phyloP scores from a whole-genome alignment of 1,284 basidiomycete genomes.

The Ustanciosporium gigantosporum region DNA sequence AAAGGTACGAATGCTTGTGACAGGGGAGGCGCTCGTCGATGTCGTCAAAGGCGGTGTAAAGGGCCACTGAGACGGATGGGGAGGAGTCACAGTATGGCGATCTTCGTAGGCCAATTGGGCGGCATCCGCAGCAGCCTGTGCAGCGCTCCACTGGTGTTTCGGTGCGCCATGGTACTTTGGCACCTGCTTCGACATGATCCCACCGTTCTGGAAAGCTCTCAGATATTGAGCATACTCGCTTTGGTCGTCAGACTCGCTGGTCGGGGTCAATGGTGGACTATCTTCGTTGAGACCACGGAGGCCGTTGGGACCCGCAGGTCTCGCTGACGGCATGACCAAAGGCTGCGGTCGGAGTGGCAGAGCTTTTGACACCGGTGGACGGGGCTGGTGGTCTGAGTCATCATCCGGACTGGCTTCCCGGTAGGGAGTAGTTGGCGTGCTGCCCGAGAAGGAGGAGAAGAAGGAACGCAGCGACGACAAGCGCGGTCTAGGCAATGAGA shows the following conservation, averaged over 20 bases:
- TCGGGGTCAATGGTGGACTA: constrained; percentile 53
- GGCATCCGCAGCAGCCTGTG: constrained; percentile 46
- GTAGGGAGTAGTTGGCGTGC: constrained; percentile 2
- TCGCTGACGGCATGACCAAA: constrained; percentile 51
- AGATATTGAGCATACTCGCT: constrained; percentile 26
- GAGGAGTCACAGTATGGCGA: constrained; percentile 17
- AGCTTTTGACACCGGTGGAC: too few species aligned
- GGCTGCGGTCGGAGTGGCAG: constrained; percentile 12
- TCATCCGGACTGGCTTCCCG: not conserved
- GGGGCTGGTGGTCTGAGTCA: not conserved
- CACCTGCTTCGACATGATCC: constrained; percentile 7
- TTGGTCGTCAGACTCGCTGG: constrained; percentile 33
- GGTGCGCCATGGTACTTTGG: constrained; percentile 18
- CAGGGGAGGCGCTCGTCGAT: constrained; percentile 28
- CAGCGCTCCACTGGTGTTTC: constrained; percentile 47
- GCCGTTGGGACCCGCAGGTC: constrained; percentile 38
- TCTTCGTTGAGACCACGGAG: constrained; percentile 45
- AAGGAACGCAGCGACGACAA: constrained; percentile 38
- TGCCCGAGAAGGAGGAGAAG: constrained; percentile 34
- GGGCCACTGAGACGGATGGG: constrained; percentile 17
- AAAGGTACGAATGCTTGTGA: constrained; percentile 24
- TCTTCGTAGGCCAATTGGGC: constrained; percentile 14
- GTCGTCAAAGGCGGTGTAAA: constrained; percentile 37
- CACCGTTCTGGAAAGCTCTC: constrained; percentile 20
- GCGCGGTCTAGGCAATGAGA: constrained; percentile 7